Conservation (phyloP, 2,329 filamentous ascomycete species). For the Cercospora janseana region DNA sequence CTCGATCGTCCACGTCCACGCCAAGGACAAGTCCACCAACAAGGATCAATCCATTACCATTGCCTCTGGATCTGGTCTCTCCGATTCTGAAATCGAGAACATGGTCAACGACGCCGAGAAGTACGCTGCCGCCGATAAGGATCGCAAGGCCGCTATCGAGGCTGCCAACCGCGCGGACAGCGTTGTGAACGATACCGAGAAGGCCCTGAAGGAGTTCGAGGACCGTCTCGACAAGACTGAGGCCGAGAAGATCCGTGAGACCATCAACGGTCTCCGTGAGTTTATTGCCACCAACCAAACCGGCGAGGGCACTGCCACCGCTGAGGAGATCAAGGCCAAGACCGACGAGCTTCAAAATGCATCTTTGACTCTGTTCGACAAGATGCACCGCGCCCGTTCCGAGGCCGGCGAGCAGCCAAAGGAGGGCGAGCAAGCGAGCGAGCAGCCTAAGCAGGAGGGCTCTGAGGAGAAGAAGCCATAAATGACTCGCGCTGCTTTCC, state of each 20-base stretch:
- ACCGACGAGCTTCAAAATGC: constrained; percentile 96
- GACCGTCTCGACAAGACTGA: constrained; percentile 97
- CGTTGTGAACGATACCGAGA: constrained; percentile 96
- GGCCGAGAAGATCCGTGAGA: constrained; percentile 88
- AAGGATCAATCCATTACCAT: constrained; percentile 99
- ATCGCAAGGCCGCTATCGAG: constrained; percentile 93
- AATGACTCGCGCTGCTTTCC: constrained; percentile 28
- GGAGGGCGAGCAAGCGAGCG: constrained; percentile 44
- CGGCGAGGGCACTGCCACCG: constrained; percentile 80
- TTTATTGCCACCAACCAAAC: constrained; percentile 92
- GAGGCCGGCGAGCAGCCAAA: constrained; percentile 47
- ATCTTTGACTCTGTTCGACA: constrained; percentile 95
- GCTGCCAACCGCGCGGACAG: constrained; percentile 95
- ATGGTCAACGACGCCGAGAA: constrained; percentile 99
- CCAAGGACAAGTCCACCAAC: constrained; percentile 98
- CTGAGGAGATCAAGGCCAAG: constrained; percentile 96
- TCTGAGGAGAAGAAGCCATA: constrained; percentile 71
- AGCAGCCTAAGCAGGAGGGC: constrained; percentile 43
- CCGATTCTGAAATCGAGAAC: constrained; percentile 87
- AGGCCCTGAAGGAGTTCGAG: constrained; percentile 93
- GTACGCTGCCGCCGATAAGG: constrained; percentile 92
- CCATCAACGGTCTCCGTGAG: constrained; percentile 80
- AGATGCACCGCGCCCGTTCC: constrained; percentile 95
- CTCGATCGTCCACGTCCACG: constrained; percentile 95
- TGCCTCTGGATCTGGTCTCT: constrained; percentile 94